A percentile compares a stretch with the other conserved stretches of the same genome.
These are phyloP conservation scores for Ceratocystis cacaofunesta DNA, from an alignment of 2,329 filamentous ascomycete genomes.

Conservation along the genomic window DNA sequence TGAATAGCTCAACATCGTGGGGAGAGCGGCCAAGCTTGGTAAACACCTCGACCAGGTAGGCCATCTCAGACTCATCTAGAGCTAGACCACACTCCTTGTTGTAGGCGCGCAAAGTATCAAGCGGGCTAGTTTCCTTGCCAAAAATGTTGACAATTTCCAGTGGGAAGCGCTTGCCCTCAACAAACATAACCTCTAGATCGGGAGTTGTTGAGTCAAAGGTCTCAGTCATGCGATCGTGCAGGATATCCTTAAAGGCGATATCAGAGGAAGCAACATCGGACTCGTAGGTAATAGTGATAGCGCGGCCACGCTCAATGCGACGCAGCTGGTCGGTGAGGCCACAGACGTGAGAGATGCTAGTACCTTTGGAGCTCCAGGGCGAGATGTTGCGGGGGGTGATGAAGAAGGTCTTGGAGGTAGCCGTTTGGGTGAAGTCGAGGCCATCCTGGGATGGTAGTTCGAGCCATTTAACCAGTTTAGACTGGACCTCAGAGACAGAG, in stretches of 20 bases:
- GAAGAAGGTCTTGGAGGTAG: slow-evolving; percentile 33
- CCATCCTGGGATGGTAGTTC: slow-evolving; percentile 15
- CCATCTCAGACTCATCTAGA: slow-evolving; percentile 75
- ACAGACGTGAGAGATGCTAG: slow-evolving; percentile 84
- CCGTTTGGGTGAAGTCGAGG: slow-evolving; percentile 12
- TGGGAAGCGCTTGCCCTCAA: slow-evolving; percentile 44
- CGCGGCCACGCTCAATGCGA: slow-evolving; percentile 75
- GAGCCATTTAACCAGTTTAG: slow-evolving; percentile 18
- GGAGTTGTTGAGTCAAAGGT: slow-evolving; percentile 53
- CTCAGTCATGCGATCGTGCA: slow-evolving; percentile 96
- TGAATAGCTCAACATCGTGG: slow-evolving; percentile 88
- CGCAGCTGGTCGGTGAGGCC: slow-evolving; percentile 55
- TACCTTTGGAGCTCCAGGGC: slow-evolving; percentile 95
- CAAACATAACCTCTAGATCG: slow-evolving; percentile 63
- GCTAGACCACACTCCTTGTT: slow-evolving; percentile 75
- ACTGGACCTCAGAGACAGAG: slow-evolving; percentile 23
- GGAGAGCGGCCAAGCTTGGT: slow-evolving; percentile 37
- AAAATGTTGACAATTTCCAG: slow-evolving; percentile 66
- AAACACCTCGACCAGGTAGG: slow-evolving; percentile 66
- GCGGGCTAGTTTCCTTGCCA: slow-evolving; percentile 46
- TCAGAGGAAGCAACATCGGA: slow-evolving; percentile 23
- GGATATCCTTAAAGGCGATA: slow-evolving; percentile 49
- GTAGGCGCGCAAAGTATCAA: slow-evolving; percentile 62
- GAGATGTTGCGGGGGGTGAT: slow-evolving; percentile 76
- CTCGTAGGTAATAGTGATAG: slow-evolving; percentile 54